These are phyloP conservation scores for Fusarium domesticum DNA, from an alignment of 2,329 filamentous ascomycete genomes.

Conservation along the genomic window DNA sequence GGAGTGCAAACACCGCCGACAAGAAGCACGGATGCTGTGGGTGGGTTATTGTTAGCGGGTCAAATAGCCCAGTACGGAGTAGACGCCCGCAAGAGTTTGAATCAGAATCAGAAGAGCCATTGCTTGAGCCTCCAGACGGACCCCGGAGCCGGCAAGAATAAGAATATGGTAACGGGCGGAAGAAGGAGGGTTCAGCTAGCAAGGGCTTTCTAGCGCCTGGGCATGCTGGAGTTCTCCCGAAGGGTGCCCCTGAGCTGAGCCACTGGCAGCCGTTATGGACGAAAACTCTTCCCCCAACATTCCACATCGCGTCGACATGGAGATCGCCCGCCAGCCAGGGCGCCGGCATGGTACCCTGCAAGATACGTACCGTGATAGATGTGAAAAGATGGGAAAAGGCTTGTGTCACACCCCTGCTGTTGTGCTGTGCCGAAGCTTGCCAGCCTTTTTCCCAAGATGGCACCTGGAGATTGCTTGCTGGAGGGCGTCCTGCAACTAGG, in stretches of 20 bases:
- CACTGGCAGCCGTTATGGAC: slow-evolving; percentile 22
- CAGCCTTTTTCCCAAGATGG: background rate
- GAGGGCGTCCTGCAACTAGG: too few species aligned
- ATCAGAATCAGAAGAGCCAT: too few species aligned
- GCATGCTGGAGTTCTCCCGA: slow-evolving; percentile 11
- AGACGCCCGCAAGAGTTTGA: too few species aligned
- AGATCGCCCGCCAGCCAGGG: slow-evolving; percentile 15
- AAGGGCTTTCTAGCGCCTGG: slow-evolving; percentile 14
- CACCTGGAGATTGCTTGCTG: too few species aligned
- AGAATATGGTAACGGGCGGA: too few species aligned
- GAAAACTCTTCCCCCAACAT: slow-evolving; percentile 34
- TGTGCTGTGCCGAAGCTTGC: background rate
- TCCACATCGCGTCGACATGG: slow-evolving; percentile 31
- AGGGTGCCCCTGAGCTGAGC: slow-evolving; percentile 23
- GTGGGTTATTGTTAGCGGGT: too few species aligned
- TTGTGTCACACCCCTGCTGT: background rate
- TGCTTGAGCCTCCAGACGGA: too few species aligned
- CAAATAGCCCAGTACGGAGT: too few species aligned
- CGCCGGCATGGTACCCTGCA: slow-evolving; percentile 25
- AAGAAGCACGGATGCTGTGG: too few species aligned
- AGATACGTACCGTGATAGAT: slow-evolving; percentile 7
- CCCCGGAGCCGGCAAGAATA: too few species aligned
- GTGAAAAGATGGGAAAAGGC: background rate
- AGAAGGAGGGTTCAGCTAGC: too few species aligned
- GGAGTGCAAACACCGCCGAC: too few species aligned